Evolutionary conservation across 116 monocot genomes (phyloP).

Genomic region (Posidonia oceanica): DNA sequence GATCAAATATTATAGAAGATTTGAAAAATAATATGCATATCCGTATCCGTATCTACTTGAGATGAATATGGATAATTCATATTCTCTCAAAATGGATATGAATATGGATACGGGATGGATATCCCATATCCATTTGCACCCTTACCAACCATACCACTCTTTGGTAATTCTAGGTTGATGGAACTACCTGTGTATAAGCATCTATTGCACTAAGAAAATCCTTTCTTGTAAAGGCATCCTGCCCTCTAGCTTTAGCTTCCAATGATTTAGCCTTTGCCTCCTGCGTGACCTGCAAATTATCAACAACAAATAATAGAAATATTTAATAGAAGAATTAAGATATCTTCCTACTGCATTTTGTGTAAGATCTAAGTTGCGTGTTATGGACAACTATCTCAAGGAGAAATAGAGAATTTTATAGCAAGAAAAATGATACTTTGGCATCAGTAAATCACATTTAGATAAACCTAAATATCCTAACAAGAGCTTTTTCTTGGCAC

Average conservation of each 20-base stretch:
- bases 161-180: not conserved
- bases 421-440: no score
- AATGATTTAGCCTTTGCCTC: constrained; percentile 64
- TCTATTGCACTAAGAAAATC: constrained; percentile 70
- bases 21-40: no score
- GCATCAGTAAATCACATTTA: no score
- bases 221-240: constrained; percentile 73
- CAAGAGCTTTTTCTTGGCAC: no score
- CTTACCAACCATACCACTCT: not conserved
- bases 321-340: not conserved
- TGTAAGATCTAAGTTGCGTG: not conserved
- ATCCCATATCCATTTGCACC: no score
- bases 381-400: no score
- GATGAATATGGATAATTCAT: no score
- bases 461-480: no score
- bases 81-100: not conserved
- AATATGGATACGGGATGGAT: not conserved
- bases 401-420: no score
- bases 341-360: not conserved
- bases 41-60: no score
- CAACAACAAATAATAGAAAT: not conserved
- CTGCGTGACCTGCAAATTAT: constrained; percentile 39
- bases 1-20: no score
- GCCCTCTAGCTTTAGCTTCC: constrained; percentile 88
- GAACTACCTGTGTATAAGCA: constrained; percentile 81